These are phyloP conservation scores for Microsporum canis DNA, from an alignment of 2,329 filamentous ascomycete species.

Conservation along the genomic window DNA sequence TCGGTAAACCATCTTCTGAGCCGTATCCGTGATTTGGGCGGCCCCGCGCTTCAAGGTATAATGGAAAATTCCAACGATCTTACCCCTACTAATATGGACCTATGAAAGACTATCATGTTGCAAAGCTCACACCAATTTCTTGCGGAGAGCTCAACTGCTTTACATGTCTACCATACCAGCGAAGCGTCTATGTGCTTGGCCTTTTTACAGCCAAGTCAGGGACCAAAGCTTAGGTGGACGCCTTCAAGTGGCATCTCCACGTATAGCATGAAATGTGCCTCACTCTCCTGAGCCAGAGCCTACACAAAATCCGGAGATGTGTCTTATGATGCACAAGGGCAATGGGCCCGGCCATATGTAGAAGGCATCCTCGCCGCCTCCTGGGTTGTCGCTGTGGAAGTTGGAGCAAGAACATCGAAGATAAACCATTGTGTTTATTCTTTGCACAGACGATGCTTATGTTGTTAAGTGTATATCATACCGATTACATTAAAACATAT, in stretches of 20 bases:
- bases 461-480: too few relatives aligned
- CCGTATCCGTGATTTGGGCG: slow-evolving; percentile 18
- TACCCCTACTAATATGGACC: background rate
- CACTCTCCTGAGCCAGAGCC: background rate
- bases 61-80: background rate
- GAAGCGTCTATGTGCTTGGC: background rate
- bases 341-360: background rate
- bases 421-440: background rate
- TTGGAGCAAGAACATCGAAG: background rate
- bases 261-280: background rate
- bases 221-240: background rate
- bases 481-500: background rate
- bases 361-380: background rate
- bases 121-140: background rate
- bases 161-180: background rate
- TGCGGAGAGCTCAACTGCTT: background rate
- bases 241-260: background rate
- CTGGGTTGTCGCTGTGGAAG: background rate
- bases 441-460: background rate
- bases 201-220: background rate
- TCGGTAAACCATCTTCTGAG: slow-evolving; percentile 26
- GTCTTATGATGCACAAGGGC: background rate
- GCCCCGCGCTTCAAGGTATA: background rate
- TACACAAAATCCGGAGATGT: background rate
- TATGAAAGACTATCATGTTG: background rate